phyloP scores from a whole-genome alignment of 2,329 filamentous ascomycete genomes.

The Cryphonectria naterciae region DNA sequence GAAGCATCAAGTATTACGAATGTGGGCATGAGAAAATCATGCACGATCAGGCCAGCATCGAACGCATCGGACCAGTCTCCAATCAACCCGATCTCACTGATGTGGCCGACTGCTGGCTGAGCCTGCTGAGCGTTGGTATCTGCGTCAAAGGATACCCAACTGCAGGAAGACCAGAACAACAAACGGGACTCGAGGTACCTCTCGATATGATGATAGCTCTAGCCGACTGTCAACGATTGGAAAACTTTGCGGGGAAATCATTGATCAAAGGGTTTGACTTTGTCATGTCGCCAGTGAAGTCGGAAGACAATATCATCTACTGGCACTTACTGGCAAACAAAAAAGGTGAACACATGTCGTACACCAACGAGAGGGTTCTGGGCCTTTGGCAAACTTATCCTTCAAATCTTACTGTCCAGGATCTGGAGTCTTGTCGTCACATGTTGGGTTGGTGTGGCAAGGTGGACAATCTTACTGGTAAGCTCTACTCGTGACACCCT shows the following conservation, averaged over 20 bases:
- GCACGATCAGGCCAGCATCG: background rate
- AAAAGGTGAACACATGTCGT: constrained; percentile 35
- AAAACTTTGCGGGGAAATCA: constrained; percentile 34
- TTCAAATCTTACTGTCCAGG: constrained; percentile 14
- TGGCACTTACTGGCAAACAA: constrained; percentile 40
- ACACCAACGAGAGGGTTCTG: constrained; percentile 29
- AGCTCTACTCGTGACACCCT: background rate
- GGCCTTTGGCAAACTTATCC: background rate
- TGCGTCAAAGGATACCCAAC: constrained; percentile 40
- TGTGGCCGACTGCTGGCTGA: constrained; percentile 36
- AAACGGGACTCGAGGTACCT: constrained; percentile 39
- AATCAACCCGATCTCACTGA: background rate
- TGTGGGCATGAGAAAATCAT: background rate
- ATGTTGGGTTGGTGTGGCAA: constrained; percentile 41
- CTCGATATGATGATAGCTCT: constrained; percentile 37
- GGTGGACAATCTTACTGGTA: constrained; percentile 32
- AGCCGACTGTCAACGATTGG: constrained; percentile 29
- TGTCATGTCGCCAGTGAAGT: constrained; percentile 37
- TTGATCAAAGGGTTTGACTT: constrained; percentile 43
- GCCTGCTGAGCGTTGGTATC: constrained; percentile 36
- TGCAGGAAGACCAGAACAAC: constrained; percentile 25
- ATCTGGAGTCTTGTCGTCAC: constrained; percentile 34
- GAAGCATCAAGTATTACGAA: background rate
- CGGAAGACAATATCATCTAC: constrained; percentile 30
- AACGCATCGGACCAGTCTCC: too few relatives aligned